Conservation (phyloP, 768 basidiomycete species). For the Leucocoprinus sp. region DNA sequence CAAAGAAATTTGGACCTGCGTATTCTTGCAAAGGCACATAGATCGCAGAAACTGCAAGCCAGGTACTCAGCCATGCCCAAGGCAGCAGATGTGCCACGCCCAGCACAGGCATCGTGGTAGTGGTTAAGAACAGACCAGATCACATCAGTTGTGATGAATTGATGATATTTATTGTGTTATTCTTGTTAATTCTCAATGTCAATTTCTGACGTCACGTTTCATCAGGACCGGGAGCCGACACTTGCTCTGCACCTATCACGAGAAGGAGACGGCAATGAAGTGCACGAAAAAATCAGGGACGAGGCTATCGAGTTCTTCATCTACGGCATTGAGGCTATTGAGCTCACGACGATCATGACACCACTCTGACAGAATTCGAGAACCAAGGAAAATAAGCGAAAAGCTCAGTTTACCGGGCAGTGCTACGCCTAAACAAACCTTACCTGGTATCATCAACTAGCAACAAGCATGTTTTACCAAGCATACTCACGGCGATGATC, state of each 20-base stretch:
- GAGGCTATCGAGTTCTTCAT: slow-evolving; percentile 5
- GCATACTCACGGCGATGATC: slow-evolving; percentile 5
- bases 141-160: neutral
- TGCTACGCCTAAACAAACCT: slow-evolving; percentile 1
- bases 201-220: neutral
- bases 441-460: neutral
- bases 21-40: slow-evolving; percentile 13
- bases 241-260: slow-evolving; percentile 3
- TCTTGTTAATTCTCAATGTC: neutral
- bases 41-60: neutral
- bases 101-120: neutral
- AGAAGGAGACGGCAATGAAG: slow-evolving; percentile 3
- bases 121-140: neutral
- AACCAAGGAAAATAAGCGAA: neutral
- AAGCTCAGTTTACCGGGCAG: neutral
- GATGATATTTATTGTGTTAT: neutral
- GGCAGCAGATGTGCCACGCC: neutral
- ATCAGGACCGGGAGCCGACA: slow-evolving; percentile 1
- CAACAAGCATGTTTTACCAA: slow-evolving; percentile 1
- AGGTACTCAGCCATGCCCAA: neutral
- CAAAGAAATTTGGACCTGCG: slow-evolving; percentile 13
- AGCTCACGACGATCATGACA: slow-evolving; percentile 2
- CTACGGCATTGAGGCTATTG: neutral
- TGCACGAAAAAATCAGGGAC: neutral
- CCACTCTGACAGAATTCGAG: neutral